Conservation (phyloP, 352 stramenopile genomes). For the Pythium brachiatum region DNA sequence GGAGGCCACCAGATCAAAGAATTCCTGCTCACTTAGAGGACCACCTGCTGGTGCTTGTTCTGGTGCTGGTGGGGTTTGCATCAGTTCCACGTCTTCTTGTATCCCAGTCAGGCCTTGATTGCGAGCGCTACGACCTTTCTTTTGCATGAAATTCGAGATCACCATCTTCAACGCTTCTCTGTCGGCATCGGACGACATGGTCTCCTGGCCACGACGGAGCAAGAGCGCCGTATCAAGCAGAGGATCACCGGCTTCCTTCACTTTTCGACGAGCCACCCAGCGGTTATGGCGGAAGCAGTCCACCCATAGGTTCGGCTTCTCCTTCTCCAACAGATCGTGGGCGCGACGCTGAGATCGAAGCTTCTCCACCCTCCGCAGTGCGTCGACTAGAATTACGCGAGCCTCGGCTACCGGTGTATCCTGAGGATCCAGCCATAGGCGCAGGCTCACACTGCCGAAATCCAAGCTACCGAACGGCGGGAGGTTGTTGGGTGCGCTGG, state of each 20-base stretch:
- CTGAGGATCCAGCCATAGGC: slow-evolving; percentile 37
- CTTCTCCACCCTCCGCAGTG: slow-evolving; percentile 16
- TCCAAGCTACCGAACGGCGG: slow-evolving; percentile 33
- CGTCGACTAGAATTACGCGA: slow-evolving; percentile 10
- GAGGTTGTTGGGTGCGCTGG: background rate
- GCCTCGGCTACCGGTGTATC: slow-evolving; percentile 2
- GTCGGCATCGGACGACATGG: slow-evolving; percentile 11
- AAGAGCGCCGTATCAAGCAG: background rate
- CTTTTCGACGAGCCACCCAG: background rate
- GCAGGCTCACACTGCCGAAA: slow-evolving; percentile 32
- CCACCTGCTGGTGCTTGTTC: background rate
- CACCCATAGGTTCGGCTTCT: slow-evolving; percentile 6
- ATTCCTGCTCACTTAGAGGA: slow-evolving; percentile 16
- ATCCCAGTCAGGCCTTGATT: background rate
- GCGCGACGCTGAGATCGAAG: slow-evolving; percentile 3
- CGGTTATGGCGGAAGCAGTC: slow-evolving; percentile 27
- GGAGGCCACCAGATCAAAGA: slow-evolving; percentile 26
- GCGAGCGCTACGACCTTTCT: background rate
- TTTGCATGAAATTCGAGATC: background rate
- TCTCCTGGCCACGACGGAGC: background rate
- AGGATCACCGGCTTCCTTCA: background rate
- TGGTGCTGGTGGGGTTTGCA: background rate
- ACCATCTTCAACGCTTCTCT: slow-evolving; percentile 13
- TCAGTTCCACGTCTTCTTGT: background rate
- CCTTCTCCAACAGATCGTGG: background rate